These are phyloP conservation scores for Colletotrichum godetiae DNA, from an alignment of 2,329 filamentous ascomycete species.

Conservation along the genomic window DNA sequence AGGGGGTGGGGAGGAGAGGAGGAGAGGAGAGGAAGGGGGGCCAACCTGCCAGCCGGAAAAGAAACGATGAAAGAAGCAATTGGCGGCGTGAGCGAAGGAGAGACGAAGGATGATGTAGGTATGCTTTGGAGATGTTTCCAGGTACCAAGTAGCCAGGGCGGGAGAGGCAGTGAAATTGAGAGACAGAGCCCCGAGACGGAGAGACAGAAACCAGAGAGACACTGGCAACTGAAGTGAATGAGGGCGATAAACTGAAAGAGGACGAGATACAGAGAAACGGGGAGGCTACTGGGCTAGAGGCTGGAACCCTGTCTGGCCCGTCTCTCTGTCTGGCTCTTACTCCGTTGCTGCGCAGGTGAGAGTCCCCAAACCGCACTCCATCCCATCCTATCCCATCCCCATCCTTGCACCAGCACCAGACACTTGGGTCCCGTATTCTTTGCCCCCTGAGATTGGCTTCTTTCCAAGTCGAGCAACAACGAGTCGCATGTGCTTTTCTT, in stretches of 20 bases:
- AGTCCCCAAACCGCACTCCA: constrained; percentile 3
- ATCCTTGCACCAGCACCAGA: constrained; percentile 24
- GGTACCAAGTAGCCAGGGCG: neutral
- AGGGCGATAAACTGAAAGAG: neutral
- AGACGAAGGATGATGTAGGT: constrained; percentile 22
- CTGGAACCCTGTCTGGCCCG: constrained; percentile 26
- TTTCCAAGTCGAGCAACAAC: constrained; percentile 18
- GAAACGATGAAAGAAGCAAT: constrained; percentile 33
- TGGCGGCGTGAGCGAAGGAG: constrained; percentile 22
- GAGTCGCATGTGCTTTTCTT: constrained; percentile 6
- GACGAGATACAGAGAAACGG: neutral
- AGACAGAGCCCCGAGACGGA: constrained; percentile 6
- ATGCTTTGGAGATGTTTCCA: neutral
- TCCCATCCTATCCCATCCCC: constrained; percentile 3
- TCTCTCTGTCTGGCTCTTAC: neutral
- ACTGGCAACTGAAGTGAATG: neutral
- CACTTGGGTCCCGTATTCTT: constrained; percentile 26
- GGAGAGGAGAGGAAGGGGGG: neutral
- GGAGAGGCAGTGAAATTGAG: constrained; percentile 1
- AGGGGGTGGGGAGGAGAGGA: neutral
- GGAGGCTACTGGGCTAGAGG: constrained; percentile 5
- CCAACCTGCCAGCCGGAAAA: constrained; percentile 30
- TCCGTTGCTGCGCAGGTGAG: constrained; percentile 15
- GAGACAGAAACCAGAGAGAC: constrained; percentile 6
- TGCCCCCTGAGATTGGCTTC: constrained; percentile 26